Evolutionary conservation across 2,329 filamentous ascomycete species (phyloP), one percentile per base, ranked within the genome.

Genomic region (Chrysoporthe deuterocubensis): DNA sequence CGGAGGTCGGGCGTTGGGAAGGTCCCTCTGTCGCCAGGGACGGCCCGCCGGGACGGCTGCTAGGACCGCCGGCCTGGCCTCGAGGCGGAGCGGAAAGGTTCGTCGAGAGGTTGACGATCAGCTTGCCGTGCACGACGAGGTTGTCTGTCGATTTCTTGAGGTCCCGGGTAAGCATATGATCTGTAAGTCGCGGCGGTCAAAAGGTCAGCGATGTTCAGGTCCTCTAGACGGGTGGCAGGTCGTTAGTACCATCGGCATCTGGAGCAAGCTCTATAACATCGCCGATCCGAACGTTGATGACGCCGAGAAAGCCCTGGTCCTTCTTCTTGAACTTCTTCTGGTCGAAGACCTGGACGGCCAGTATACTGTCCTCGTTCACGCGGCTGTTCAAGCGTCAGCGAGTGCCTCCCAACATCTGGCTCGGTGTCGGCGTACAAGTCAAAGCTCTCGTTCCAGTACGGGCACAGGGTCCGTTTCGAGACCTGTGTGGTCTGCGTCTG

Each of bases 311-410:
- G 9, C 96, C 96, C 79, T 99, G 96, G 75, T 99, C 96, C 93
- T 98, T 99, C 89, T 99, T 99, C 86, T 99, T 99, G 84, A 99
- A 99, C 83, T 99, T 99, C 85, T 97, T 97, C 82, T 99, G 96
- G 81, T 99, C 96, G 78, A 99, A 99, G 66, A 99, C 97, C 78
- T 99, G 96, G 59, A 99, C 94, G 8, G 96, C 96, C 60, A 99
- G 86, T 76, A 99, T 97, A 79, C 94, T 97, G 76, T 97, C 95
- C 78, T 99, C 96, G 70, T 91, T 96, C 69, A 93, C 95, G 78
- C 88, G 88, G 84, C 96, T 98, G 78, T 68, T 74, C 13, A 44
- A 37, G n/a, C 46, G 32, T 60, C 40, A 60, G 57, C 42, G n/a
- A 59, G 61, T 71, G 70, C 73, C 65, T 11, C 37, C 43, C 18